Percentiles rank a stretch among this genome's conserved stretches.
These are phyloP conservation scores for Trichophyton simii DNA, from an alignment of 2,329 filamentous ascomycete species.

Conservation along the genomic window DNA sequence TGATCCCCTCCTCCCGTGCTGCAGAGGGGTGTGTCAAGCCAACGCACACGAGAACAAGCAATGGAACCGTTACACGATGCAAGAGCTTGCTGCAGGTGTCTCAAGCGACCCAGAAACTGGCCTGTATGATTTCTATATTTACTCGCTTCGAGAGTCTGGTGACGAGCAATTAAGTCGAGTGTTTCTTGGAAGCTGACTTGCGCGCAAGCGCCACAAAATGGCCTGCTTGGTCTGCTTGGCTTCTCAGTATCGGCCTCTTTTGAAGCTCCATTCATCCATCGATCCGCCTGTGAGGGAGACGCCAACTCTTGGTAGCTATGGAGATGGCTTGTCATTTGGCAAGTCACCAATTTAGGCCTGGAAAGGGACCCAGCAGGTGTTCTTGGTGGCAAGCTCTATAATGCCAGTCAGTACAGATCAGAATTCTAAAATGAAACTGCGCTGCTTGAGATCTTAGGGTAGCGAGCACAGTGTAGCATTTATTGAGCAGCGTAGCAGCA, in stretches of 20 bases:
- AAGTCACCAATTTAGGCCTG: no score
- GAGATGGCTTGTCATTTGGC: no score
- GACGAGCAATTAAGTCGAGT: background rate
- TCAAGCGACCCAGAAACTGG: background rate
- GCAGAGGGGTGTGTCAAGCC: background rate
- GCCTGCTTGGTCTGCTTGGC: background rate
- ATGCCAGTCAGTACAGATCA: no score
- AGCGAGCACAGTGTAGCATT: no score
- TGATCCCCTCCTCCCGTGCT: background rate
- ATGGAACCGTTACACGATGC: constrained; percentile 1
- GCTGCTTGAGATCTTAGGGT: no score
- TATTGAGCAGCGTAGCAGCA: no score
- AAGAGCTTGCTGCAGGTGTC: background rate
- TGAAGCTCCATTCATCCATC: no score
- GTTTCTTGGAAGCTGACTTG: background rate
- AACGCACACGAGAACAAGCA: background rate
- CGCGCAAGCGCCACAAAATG: background rate
- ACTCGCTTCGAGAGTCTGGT: background rate
- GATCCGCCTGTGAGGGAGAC: no score
- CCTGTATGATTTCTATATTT: background rate
- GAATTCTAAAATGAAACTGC: no score
- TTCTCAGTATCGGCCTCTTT: background rate
- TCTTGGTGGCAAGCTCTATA: no score
- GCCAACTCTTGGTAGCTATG: no score
- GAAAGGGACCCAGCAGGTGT: no score